Base-by-base conservation (phyloP, 192 early-diverging fungal genomes). In the Borealophlyctis nickersoniae region DNA sequence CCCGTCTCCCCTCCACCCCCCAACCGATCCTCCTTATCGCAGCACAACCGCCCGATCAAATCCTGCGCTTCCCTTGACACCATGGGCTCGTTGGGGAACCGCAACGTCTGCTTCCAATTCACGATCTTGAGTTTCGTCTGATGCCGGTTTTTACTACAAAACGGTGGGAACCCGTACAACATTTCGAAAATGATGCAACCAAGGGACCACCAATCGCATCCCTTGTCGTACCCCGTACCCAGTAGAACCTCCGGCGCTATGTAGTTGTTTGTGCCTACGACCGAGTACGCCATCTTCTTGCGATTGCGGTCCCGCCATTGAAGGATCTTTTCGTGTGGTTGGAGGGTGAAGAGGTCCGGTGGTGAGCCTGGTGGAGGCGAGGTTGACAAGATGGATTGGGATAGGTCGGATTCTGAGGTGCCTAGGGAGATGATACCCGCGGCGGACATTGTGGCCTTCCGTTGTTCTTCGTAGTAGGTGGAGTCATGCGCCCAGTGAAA, bases 131-230 rank as follows among this genome's bases (percentile, higher is more conserved):
- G 60, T 63, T 84, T 87, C 2, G 87, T 88, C 1, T 82, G 76
- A 26, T 81, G 79, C 29, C 78, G 75, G 22, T 51, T 74, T 51
- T 65, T 85, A 52, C 77, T 73, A 30, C 77, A 81, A 50, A 88
- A 88, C 36, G 87, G 84, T 26, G 85, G 85, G 57, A 81, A 89
- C 61, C 88, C 88, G 69, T 81, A 89, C 4, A 89, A 67, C 86
- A 88, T 88, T 70, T 89, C 88, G 51, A 85, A 89, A 67, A 88
- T 69, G 51, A 89, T 89, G 14, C 89, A 86, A n/a, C 87, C 88
- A 4, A 88, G 71, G 36, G 80, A 83, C 88, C 88, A 89, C 88
- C 88, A 89, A 65, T 89, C 88, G 61, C 84, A 88, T 32, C 77
- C 73, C 22, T 81, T 75, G 14, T 84, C 83, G 61, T 89, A 82